These are phyloP conservation scores for Mucor lusitanicus DNA, from an alignment of 371 early-diverging fungal species.

Conservation along the genomic window DNA sequence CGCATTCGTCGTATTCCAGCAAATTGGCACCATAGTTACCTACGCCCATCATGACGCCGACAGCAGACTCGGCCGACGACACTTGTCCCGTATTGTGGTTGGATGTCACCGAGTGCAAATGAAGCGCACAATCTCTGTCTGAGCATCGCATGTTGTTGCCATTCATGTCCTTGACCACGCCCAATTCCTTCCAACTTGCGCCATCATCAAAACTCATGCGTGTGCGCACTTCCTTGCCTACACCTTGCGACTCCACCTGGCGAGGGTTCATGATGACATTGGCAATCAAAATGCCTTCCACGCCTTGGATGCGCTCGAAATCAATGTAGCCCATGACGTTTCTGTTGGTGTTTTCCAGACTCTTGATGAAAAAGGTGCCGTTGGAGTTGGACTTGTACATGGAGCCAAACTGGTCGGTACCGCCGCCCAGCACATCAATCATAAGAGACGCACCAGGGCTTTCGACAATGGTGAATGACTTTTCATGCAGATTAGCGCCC, in stretches of 20 bases:
- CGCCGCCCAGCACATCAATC: conserved; percentile 62
- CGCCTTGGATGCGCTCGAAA: conserved; percentile 83
- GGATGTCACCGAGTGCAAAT: conserved; percentile 85
- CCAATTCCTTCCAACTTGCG: conserved; percentile 69
- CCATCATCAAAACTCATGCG: conserved; percentile 93
- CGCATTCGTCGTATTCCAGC: conserved; percentile 69
- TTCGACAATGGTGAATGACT: conserved; percentile 81
- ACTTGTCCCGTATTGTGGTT: conserved; percentile 66
- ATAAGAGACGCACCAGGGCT: conserved; percentile 62
- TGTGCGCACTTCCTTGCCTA: conserved; percentile 67
- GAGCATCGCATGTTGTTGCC: conserved; percentile 39
- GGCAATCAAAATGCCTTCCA: conserved; percentile 83
- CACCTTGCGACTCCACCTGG: conserved; percentile 45
- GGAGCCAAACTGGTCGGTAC: conserved; percentile 58
- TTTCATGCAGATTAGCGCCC: conserved; percentile 40
- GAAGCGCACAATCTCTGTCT: conserved; percentile 71
- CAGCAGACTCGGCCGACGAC: conserved; percentile 73
- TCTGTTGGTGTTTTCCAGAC: conserved; percentile 81
- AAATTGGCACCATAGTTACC: conserved; percentile 84
- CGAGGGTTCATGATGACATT: conserved; percentile 80
- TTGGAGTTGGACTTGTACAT: conserved; percentile 88
- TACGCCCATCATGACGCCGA: conserved; percentile 90
- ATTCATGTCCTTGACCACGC: conserved; percentile 34
- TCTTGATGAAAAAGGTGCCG: conserved; percentile 83
- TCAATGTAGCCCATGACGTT: conserved; percentile 78